Conservation (phyloP, 371 early-diverging fungal species). For the Encephalitozoon romaleae region DNA sequence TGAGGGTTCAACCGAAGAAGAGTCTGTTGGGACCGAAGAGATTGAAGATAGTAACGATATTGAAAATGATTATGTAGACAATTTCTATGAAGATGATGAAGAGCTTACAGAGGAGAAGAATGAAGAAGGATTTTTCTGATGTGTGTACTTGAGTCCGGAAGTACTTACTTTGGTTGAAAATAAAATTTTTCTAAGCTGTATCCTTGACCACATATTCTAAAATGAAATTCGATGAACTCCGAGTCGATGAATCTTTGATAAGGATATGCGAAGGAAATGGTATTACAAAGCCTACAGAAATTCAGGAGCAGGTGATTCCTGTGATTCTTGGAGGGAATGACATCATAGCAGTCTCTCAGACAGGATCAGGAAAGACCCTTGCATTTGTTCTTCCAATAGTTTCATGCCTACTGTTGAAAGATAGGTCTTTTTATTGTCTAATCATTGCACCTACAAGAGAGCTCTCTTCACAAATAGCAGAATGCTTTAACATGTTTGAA, state of each 20-base stretch:
- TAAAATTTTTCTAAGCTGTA: neutral
- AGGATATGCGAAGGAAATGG: constrained; percentile 51
- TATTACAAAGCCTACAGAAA: constrained; percentile 57
- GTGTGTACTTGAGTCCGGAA: no score
- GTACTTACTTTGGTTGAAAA: neutral
- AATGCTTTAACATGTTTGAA: constrained; percentile 79
- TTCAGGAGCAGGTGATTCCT: constrained; percentile 86
- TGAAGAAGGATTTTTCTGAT: neutral
- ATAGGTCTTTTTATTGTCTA: constrained; percentile 61
- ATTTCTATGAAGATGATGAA: neutral
- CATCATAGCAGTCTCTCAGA: constrained; percentile 89
- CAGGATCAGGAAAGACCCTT: constrained; percentile 93
- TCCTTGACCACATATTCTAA: neutral
- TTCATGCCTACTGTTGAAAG: constrained; percentile 65
- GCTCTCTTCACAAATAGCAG: constrained; percentile 84
- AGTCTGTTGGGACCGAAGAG: neutral
- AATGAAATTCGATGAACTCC: constrained; percentile 63
- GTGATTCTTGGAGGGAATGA: constrained; percentile 78
- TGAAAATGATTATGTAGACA: neutral
- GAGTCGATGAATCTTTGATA: constrained; percentile 62
- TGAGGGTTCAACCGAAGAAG: constrained; percentile 11
- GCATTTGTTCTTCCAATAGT: constrained; percentile 87
- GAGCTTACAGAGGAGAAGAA: neutral
- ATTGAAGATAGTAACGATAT: neutral
- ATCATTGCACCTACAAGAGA: constrained; percentile 93